Conservation (phyloP, 345 rosid species). For the Lumnitzera littorea region DNA sequence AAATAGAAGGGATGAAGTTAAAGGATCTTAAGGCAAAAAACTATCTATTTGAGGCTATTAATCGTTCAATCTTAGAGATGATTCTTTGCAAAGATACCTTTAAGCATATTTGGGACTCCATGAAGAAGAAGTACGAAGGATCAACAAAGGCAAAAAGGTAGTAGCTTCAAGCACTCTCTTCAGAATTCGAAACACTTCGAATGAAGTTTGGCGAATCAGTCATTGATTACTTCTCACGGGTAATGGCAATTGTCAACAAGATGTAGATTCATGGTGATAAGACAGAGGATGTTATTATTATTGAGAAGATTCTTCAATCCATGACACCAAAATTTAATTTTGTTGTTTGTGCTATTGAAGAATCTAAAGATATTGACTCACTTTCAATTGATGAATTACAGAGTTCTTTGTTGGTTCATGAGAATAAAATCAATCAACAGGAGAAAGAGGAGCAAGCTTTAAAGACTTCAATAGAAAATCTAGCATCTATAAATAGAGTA, state of each 20-base stretch:
- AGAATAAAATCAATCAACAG: too few species aligned
- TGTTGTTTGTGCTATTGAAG: too few species aligned
- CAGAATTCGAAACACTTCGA: not conserved
- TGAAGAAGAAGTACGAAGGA: slow-evolving; percentile 1
- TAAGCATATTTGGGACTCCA: slow-evolving; percentile 6
- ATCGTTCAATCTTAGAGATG: not conserved
- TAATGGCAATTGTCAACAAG: not conserved
- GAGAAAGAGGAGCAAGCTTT: too few species aligned
- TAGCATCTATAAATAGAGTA: too few species aligned
- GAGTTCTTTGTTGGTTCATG: too few species aligned
- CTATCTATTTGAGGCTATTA: not conserved
- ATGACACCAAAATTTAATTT: too few species aligned
- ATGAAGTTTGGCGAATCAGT: not conserved
- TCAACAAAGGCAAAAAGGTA: not conserved
- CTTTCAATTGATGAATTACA: too few species aligned
- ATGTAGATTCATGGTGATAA: not conserved
- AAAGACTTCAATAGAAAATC: too few species aligned
- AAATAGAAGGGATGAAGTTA: not conserved
- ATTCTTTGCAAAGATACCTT: not conserved
- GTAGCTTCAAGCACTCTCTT: not conserved
- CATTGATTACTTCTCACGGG: not conserved
- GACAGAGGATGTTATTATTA: not conserved
- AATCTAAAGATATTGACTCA: too few species aligned
- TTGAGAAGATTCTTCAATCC: not conserved
- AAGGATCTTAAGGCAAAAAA: slow-evolving; percentile 1